Evolutionary conservation across 2,329 filamentous ascomycete species (phyloP), one percentile per base, ranked within the genome.

Genomic region (Hansfordia pulvinata): DNA sequence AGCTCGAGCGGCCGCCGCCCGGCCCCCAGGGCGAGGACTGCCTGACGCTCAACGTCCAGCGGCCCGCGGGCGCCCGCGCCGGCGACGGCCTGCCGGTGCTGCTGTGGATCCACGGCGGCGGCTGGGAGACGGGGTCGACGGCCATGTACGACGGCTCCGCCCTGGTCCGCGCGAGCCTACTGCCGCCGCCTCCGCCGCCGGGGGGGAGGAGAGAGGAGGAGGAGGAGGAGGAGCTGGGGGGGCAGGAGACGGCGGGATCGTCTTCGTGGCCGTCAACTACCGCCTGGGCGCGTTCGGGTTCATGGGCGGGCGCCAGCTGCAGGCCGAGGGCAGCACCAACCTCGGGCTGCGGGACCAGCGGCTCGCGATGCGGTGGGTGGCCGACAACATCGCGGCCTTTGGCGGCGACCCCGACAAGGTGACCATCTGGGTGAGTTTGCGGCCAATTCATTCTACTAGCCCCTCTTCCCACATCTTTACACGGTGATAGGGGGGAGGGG

Each of bases 351-450:
- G 67, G 0, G 74, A 79, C 36, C 71, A 77, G 40, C 52, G 69
- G 14, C 49, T 70, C 7, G 71, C 62, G 0, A 47, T 79, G 11
- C 39, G 76, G 32, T 79, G 74, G 74, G 59, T 74, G 0, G 61
- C 67, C 4, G 68, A 75, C 33, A 74, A 78, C 37, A 76, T 79
- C 30, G 63, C 54, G 0, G 53, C 61, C 1, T 81, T 80, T 43
- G 76, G 76, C 3, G 76, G 75, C 3, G 73, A 80, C 37, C 68
- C 73, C 0, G 50, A 54, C 4, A 70, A 69, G 35, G 71, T 78
- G 5, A 77, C 72, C 0, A 68, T 78, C 26, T 76, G 67, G 64
- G 74, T n/a, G n/a, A n/a, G n/a, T n/a, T n/a, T n/a, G n/a, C n/a
- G n/a, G n/a, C n/a, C n/a, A n/a, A n/a, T n/a, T n/a, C n/a, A n/a